Base-by-base conservation (phyloP, 2,329 filamentous ascomycete genomes). In the Talaromyces piceae region DNA sequence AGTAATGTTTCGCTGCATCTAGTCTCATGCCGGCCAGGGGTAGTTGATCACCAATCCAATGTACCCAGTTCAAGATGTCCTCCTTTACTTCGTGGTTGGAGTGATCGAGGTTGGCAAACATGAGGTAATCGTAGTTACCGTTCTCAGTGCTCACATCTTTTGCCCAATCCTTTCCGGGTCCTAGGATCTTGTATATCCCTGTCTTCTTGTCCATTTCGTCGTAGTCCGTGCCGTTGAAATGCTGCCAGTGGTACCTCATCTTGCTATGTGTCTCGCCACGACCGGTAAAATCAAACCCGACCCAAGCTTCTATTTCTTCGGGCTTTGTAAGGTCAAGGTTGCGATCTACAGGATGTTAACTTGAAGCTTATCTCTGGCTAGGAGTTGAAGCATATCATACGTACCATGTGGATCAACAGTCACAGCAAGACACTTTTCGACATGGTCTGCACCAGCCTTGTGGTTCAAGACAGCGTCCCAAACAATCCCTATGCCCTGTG, bases 391-490 rank as follows among this genome's bases (percentile, higher is more conserved):
- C 11, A 3, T 20, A 27, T 20, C 12, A n/a, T 22, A 41, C 20
- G 11, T 22, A 53, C 73, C 56, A 51, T 79, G 64, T 0, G 71
- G 64, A 61, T 88, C 78, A 22, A 88, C 84, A 63, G 84, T 81
- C 41, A 85, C 75, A 1, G 81, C 83, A 53, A 71, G 68, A 51
- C 78, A 84, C 49, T 77, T 76, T 62, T 88, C 84, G 23, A 77
- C 81, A 47, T 73, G 73, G 62, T 88, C 85, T 5, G 82, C 84
- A 2, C 78, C 84, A 2, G 83, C 82, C 63, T 85, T 87, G 63
- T 88, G 85, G 59, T 87, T 88, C 41, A 88, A 69, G 5, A 89
- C 83, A 1, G 83, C 81, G 63, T 88, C 85, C 75, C 83, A 88
- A 57, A 86, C 77, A 0, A 87, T 59, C 0, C 77, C 76, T 7